Evolutionary conservation across 805 yeast genomes (phyloP), one percentile per base, ranked within the genome.

Genomic region (Ogataea neopini): DNA sequence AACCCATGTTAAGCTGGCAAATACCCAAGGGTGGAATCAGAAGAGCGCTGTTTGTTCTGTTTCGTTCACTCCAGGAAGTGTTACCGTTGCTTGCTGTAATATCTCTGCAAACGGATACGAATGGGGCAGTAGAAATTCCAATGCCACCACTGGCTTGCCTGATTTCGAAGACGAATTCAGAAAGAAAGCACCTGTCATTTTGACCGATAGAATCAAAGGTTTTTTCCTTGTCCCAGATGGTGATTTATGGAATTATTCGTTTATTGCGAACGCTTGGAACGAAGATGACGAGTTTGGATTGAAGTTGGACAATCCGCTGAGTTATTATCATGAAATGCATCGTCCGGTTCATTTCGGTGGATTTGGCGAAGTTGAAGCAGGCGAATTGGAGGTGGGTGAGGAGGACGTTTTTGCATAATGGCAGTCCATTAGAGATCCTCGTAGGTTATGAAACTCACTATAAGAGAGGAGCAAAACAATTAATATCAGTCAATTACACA

Each of bases 211-310:
- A 48, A 75, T 88, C 40, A 75, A 78, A 63, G 99, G 99, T 5
- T 84, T 81, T 53, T 91, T 88, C 66, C 63, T 88, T 66, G 95
- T 89, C 1, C 99, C 99, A 1, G 83, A 80, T 18, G 84, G 84
- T 26, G 83, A 81, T 48, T 63, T 89, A 25, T 94, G 99, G 99
- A 94, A 94, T 64, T 89, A 85, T 62, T 76, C 95, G 2, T 92
- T 94, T 59, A 77, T 88, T 69, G 94, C 97, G 1, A 84, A 94
- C 1, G 79, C 86, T 7, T 94, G 94, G 86, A 82, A 78, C 57
- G 70, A 81, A 4, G 76, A 77, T n/a, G 64, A 79, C 39, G 73
- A 70, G 6, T 88, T 77, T 58, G 81, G 73, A 11, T 62, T 90
- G 64, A 88, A 86, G 61, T 60, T 86, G 38, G 97, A 88, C 59